phyloP scores from a whole-genome alignment of 305 asterid genomes.

The Fraxinus sp. region DNA sequence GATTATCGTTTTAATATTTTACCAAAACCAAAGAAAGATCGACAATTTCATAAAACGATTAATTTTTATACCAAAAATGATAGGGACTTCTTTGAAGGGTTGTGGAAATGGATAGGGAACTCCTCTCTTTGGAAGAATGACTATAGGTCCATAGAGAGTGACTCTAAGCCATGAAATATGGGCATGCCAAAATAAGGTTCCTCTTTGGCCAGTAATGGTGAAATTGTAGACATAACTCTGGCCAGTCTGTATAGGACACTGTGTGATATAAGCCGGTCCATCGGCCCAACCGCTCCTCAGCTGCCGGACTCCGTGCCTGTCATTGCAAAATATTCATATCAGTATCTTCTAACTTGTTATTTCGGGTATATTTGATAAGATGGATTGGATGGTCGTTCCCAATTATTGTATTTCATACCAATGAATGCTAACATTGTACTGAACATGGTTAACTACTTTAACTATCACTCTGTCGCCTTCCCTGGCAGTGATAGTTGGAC shows the following conservation, averaged over 20 bases:
- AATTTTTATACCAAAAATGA: conserved; percentile 19
- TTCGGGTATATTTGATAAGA: background rate
- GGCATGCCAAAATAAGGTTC: conserved; percentile 31
- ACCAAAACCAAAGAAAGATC: background rate
- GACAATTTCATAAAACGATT: background rate
- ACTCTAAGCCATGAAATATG: conserved; percentile 31
- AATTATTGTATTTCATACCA: conserved; percentile 23
- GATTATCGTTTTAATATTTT: background rate
- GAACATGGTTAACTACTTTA: conserved; percentile 41
- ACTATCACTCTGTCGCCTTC: conserved; percentile 40
- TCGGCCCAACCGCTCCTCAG: conserved; percentile 23
- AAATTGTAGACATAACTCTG: conserved; percentile 20
- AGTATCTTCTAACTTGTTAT: background rate
- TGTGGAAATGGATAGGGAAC: conserved; percentile 18
- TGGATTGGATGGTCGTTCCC: background rate
- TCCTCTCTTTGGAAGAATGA: conserved; percentile 22
- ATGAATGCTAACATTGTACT: conserved; percentile 38
- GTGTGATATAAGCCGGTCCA: conserved; percentile 25
- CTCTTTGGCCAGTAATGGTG: conserved; percentile 25
- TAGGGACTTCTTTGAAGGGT: conserved; percentile 24
- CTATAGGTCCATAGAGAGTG: conserved; percentile 21
- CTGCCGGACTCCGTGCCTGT: conserved; percentile 23
- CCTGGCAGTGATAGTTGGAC: conserved; percentile 41
- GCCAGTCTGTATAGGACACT: conserved; percentile 26
- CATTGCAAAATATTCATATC: background rate